Percentiles rank a stretch among this genome's conserved stretches.
These are phyloP conservation scores for Cokeromyces recurvatus DNA, from an alignment of 371 early-diverging fungal genomes.

Conservation along the genomic window DNA sequence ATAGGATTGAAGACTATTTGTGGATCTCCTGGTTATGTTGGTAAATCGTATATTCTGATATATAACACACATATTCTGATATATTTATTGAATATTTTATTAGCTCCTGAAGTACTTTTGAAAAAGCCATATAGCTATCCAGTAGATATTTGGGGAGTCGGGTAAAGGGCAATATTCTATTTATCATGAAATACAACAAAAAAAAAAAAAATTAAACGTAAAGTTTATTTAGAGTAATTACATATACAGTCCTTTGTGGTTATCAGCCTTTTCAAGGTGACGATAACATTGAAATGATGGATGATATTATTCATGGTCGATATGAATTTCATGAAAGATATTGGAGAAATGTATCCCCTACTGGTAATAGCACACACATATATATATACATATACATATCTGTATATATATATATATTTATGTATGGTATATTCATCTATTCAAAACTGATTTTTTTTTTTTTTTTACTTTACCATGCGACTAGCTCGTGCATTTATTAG, in stretches of 20 bases:
- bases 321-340: conserved; percentile 73
- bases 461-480: conserved; percentile 42
- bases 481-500: conserved; percentile 88
- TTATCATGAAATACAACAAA: too few species aligned
- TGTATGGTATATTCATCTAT: neutral
- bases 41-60: neutral
- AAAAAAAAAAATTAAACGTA: neutral
- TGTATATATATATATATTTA: neutral
- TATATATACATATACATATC: too few species aligned
- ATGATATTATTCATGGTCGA: conserved; percentile 58
- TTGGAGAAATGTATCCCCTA: conserved; percentile 71
- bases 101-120: conserved; percentile 81
- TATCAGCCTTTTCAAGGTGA: conserved; percentile 69
- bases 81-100: neutral
- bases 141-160: conserved; percentile 82
- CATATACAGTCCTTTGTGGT: conserved; percentile 69
- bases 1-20: conserved; percentile 51
- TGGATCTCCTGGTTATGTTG: conserved; percentile 55
- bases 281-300: conserved; percentile 52
- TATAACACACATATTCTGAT: too few species aligned
- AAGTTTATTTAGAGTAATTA: conserved; percentile 44
- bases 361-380: conserved; percentile 36
- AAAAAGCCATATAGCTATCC: conserved; percentile 68
- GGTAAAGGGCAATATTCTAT: too few species aligned
- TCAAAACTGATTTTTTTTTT: too few species aligned